phyloP scores from a whole-genome alignment of 768 basidiomycete species.

The Hericium rajendrae region DNA sequence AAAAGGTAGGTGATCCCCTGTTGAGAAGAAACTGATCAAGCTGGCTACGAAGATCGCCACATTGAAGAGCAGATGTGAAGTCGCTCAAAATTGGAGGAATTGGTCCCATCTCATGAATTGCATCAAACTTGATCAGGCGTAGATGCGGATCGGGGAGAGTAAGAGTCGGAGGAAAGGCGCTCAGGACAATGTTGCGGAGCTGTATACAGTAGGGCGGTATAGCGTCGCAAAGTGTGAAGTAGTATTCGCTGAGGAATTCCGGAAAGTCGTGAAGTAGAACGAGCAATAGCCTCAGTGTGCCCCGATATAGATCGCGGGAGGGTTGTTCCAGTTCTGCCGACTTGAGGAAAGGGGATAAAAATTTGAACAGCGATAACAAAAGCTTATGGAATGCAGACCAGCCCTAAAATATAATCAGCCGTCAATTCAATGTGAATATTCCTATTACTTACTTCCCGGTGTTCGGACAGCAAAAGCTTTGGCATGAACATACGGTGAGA shows the following conservation, averaged over 20 bases:
- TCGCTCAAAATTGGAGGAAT: constrained; percentile 90
- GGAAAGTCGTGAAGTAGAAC: constrained; percentile 98
- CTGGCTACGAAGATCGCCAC: constrained; percentile 64
- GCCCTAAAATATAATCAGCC: constrained; percentile 37
- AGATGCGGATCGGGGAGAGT: constrained; percentile 82
- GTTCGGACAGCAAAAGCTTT: constrained; percentile 77
- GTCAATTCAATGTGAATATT: not conserved
- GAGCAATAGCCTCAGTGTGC: constrained; percentile 80
- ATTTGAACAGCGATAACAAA: constrained; percentile 89
- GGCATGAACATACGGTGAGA: constrained; percentile 98
- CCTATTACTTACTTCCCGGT: constrained; percentile 58
- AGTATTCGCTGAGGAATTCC: constrained; percentile 94
- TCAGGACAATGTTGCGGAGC: constrained; percentile 91
- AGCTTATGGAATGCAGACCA: constrained; percentile 97
- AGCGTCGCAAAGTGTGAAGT: constrained; percentile 89
- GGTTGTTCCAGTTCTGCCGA: constrained; percentile 71
- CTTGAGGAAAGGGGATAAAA: constrained; percentile 85
- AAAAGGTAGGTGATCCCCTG: constrained; percentile 62
- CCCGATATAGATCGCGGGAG: constrained; percentile 82
- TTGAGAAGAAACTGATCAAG: constrained; percentile 82
- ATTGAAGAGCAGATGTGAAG: constrained; percentile 75
- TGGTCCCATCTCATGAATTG: constrained; percentile 82
- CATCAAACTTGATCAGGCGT: constrained; percentile 61
- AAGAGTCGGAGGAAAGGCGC: constrained; percentile 81
- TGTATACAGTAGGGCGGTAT: constrained; percentile 92